Base-by-base conservation (phyloP, 257 asterid species). In the Catharanthus roseus region DNA sequence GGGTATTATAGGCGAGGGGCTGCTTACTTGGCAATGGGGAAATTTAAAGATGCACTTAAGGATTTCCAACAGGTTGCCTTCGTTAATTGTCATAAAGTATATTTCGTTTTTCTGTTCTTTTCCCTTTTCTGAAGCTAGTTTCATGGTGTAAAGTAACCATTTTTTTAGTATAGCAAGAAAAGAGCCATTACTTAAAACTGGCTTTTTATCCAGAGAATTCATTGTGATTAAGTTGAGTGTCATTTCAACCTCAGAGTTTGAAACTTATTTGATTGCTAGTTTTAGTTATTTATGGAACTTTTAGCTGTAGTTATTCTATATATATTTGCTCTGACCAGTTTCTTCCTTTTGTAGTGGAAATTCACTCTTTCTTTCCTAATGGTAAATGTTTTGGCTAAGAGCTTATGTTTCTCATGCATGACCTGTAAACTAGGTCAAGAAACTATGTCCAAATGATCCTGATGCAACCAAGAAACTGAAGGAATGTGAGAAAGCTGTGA, bases 1-100 rank as follows among this genome's bases (percentile, higher is more conserved):
- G 98, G 98, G 38, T 90, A 88, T 76, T 95, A 95, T 72, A 91
- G 98, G 86, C 85, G 98, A 28, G 98, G 99, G 21, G 99, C 98
- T 11, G 96, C 99, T 18, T 77, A 87, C 80, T 68, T 95, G 86
- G 91, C 95, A 29, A 89, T 95, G 99, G 99, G 98, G 67, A 93
- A 90, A 85, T 90, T 93, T 77, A 93, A 89, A 75, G 97, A 89
- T 0, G 97, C 98, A 70, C 92, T 93, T 21, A 90, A 93, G 86
- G 97, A 93, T 84, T 89, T 93, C 75, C 98, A 89, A 72, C 97
- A 87, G 82, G 97, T 93, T 54, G 44, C 83, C 51, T 76, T 49
- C 70, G 54, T 62, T n/a, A 53, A 9, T 41, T 50, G 15, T 19
- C 10, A 1, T n/a, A 29, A 41, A n/a, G 41, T 23, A 41, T 15